A percentile compares a stretch with the other conserved stretches of the same genome.
Evolutionary conservation across 1,139 yeast species (phyloP).

Genomic region (Hyphopichia khmerensis): DNA sequence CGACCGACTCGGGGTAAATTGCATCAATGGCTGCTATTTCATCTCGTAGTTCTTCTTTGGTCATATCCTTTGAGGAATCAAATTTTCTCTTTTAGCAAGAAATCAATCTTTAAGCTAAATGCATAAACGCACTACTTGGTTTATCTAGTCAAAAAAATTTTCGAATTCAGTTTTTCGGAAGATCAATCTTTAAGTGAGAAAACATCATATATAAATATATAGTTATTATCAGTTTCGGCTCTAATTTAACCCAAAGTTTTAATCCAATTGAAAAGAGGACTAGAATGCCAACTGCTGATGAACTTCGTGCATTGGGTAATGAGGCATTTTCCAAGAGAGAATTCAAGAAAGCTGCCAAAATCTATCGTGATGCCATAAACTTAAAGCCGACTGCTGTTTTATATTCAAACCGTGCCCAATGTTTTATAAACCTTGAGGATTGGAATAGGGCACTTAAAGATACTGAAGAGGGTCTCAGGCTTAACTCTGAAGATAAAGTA

Average conservation of each 20-base stretch:
- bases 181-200: no score
- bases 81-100: no score
- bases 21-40: conserved; percentile 85
- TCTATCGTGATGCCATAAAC: conserved; percentile 66
- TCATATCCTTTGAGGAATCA: no score
- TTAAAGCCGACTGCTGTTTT: conserved; percentile 63
- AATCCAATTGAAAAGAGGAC: not conserved
- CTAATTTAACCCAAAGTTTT: no score
- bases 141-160: no score
- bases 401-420: conserved; percentile 78
- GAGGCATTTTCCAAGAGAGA: conserved; percentile 56
- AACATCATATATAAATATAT: no score
- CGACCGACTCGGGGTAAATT: conserved; percentile 68
- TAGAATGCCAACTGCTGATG: conserved; percentile 18
- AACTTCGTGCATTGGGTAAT: conserved; percentile 60
- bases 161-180: no score
- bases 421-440: conserved; percentile 56
- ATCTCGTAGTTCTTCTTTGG: conserved; percentile 63
- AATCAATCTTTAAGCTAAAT: no score
- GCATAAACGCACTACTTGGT: no score
- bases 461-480: conserved; percentile 55
- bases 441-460: conserved; percentile 60
- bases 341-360: conserved; percentile 55
- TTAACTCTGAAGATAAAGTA: conserved; percentile 31
- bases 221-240: no score